phyloP scores from a whole-genome alignment of 2,329 filamentous ascomycete genomes.

The Venturia oleaginea region DNA sequence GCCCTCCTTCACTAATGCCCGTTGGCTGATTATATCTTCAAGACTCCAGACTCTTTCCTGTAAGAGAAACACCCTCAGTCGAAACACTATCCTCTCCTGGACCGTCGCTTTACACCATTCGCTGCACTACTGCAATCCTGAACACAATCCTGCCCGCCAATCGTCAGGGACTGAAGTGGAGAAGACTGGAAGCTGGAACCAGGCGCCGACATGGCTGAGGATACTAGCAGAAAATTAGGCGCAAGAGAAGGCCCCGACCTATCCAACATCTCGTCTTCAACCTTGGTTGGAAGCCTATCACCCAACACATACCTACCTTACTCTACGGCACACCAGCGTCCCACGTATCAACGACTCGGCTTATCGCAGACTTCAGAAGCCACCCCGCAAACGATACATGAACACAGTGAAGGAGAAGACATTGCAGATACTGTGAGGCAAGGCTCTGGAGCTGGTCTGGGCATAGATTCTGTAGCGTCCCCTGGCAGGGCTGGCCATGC shows the following conservation, averaged over 20 bases:
- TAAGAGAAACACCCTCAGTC: neutral
- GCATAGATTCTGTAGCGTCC: constrained; percentile 22
- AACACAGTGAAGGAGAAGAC: constrained; percentile 25
- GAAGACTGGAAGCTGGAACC: neutral
- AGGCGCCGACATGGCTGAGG: constrained; percentile 17
- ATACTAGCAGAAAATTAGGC: constrained; percentile 24
- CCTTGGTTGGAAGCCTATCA: constrained; percentile 19
- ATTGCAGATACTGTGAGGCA: constrained; percentile 20
- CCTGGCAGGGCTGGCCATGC: neutral
- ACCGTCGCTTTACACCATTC: neutral
- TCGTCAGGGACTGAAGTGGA: neutral
- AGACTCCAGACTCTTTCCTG: neutral
- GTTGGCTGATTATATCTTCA: neutral
- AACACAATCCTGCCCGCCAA: neutral
- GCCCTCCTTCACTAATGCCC: neutral
- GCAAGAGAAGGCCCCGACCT: constrained; percentile 20
- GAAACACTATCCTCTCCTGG: neutral
- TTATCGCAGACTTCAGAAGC: constrained; percentile 28
- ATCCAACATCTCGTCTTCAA: constrained; percentile 21
- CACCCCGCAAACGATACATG: constrained; percentile 20
- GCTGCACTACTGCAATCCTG: neutral
- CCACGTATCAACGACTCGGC: constrained; percentile 28
- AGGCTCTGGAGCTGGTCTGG: constrained; percentile 24
- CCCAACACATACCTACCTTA: constrained; percentile 18
- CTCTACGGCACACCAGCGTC: constrained; percentile 23